Base-by-base conservation (phyloP, 169 alveolate species). In the Cryptosporidium sp. region DNA sequence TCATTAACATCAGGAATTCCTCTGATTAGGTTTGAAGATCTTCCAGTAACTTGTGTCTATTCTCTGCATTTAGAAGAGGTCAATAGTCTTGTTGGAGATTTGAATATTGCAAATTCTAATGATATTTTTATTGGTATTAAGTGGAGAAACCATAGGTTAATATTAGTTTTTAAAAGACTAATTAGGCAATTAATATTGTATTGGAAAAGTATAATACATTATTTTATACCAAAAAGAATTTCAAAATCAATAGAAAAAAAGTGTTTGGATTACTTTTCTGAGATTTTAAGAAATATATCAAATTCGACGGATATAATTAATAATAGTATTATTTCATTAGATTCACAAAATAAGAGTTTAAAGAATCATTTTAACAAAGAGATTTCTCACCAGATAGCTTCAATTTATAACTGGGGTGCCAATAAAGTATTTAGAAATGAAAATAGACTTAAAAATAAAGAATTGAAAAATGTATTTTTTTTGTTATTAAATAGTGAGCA, bases 401-500 rank as follows among this genome's bases (percentile, higher is more conserved):
- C 55, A 6, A 12, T 48, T 55, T 9, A 26, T 55, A 9, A 26
- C 29, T 55, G 4, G 3, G 14, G 35, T 23, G 10, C n/a, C 7
- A 16, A 55, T 8, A 55, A 23, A 26, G 39, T 26, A 21, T 2
- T 55, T 5, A 26, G 3, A n/a, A 41, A 71, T 18, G 50, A 51
- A 12, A 26, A 12, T 48, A 48, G 26, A 2, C 12, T 23, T 0
- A 0, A 80, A 21, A 67, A 23, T 33, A 80, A 48, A 45, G 52
- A 41, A 26, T 14, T 80, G 23, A 59, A 41, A 33, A 80, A 80
- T 45, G 59, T 80, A 31, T 80, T 43, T 26, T 18, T 80, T 8
- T 29, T 80, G 39, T 43, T 80, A 18, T 41, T 80, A 45, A 80
- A 80, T 33, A 62, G 89, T 41, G 89, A 80, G 43, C 89, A 80